Evolutionary conservation across 441 rosid species (phyloP).

Genomic region (Erysimum pusillum): DNA sequence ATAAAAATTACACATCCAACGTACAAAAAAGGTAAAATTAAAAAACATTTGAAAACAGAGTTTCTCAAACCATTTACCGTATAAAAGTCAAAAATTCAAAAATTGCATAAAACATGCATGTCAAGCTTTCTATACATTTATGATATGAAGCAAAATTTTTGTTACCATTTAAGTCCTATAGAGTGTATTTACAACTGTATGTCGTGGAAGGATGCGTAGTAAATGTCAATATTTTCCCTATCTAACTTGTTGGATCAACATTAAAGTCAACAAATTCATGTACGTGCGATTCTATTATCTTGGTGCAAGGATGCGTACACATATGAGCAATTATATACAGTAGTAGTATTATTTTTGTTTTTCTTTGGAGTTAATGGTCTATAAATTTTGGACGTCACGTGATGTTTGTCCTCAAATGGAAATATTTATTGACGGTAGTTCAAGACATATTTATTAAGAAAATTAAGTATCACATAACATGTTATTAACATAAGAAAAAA

Average conservation of each 20-base stretch:
- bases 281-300: no score
- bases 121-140: not conserved
- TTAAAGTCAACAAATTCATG: not conserved
- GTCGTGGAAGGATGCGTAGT: not conserved
- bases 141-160: not conserved
- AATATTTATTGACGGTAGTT: constrained; percentile 3
- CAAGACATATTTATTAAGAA: not conserved
- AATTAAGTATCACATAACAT: no score
- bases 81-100: no score
- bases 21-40: no score
- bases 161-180: not conserved
- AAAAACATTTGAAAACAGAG: no score
- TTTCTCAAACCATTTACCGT: no score
- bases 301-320: no score
- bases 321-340: not conserved
- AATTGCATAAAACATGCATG: constrained; percentile 15
- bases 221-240: not conserved
- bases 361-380: constrained; percentile 7
- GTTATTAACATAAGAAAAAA: no score
- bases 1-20: no score
- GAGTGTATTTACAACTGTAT: not conserved
- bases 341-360: not conserved
- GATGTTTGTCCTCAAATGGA: constrained; percentile 18
- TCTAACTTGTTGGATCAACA: not conserved
- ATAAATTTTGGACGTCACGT: constrained; percentile 13